phyloP scores from a whole-genome alignment of 768 basidiomycete species.

The Amanita subjunquillea region DNA sequence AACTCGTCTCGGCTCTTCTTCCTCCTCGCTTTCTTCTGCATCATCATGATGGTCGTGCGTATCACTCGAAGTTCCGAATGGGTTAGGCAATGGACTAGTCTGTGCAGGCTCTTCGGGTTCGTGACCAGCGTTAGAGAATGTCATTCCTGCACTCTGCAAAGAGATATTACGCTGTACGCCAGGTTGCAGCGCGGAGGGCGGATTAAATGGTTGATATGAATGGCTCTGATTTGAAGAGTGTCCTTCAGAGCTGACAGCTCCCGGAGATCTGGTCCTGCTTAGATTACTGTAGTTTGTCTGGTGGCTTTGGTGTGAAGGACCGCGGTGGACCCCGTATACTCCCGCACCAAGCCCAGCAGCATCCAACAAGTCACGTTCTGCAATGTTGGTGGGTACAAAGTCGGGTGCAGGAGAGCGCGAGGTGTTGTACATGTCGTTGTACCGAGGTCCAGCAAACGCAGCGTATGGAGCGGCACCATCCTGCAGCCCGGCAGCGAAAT shows the following conservation, averaged over 20 bases:
- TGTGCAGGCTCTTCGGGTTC: not conserved
- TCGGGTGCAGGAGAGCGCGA: constrained; percentile 5
- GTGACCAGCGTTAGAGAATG: not conserved
- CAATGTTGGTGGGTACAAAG: constrained; percentile 5
- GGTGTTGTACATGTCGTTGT: constrained; percentile 2
- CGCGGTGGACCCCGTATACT: constrained; percentile 5
- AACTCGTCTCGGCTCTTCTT: constrained; percentile 4
- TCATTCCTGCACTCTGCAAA: not conserved
- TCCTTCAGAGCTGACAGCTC: constrained; percentile 4
- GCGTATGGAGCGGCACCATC: constrained; percentile 29
- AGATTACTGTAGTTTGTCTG: constrained; percentile 6
- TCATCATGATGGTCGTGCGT: constrained; percentile 2
- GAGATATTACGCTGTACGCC: not conserved
- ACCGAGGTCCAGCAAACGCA: constrained; percentile 22
- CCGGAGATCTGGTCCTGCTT: constrained; percentile 8
- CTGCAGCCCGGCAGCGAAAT: constrained; percentile 23
- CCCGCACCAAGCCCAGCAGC: constrained; percentile 14
- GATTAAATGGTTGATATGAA: not conserved
- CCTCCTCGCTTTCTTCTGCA: not conserved
- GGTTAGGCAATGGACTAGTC: constrained; percentile 7
- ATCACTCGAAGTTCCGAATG: constrained; percentile 3
- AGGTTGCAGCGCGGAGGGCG: not conserved
- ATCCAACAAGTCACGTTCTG: constrained; percentile 12
- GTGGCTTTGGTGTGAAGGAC: constrained; percentile 6
- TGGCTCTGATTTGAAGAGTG: not conserved